These are phyloP conservation scores for Brassica balearica DNA, from an alignment of 441 rosid species.

Conservation along the genomic window DNA sequence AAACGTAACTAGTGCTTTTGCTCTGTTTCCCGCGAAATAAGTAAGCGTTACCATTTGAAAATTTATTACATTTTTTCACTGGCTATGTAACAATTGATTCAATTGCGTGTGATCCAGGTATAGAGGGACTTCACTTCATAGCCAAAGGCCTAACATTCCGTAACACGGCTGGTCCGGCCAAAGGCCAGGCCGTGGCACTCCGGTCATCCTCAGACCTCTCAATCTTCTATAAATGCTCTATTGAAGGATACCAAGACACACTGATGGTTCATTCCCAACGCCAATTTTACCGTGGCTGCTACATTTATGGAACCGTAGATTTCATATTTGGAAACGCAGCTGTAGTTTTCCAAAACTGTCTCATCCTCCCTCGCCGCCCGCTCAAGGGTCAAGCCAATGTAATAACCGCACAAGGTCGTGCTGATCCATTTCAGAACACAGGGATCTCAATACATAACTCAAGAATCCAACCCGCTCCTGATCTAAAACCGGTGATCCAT, in stretches of 20 bases:
- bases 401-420: background rate
- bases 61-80: background rate
- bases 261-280: background rate
- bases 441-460: background rate
- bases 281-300: background rate
- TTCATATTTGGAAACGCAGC: background rate
- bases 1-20: background rate
- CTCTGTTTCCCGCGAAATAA: background rate
- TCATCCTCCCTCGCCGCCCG: background rate
- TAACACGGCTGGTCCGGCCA: background rate
- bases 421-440: background rate
- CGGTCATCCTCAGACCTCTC: slow-evolving; percentile 5
- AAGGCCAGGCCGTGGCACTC: slow-evolving; percentile 10
- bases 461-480: slow-evolving; percentile 3
- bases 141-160: slow-evolving; percentile 8
- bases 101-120: background rate
- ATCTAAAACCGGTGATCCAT: background rate
- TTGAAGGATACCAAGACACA: background rate
- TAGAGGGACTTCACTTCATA: slow-evolving; percentile 4
- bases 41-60: background rate
- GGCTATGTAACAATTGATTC: background rate
- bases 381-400: background rate
- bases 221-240: background rate
- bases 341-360: background rate
- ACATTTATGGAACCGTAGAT: background rate